phyloP scores from a whole-genome alignment of 1,284 basidiomycete genomes.

The Schizophyllum amplum region DNA sequence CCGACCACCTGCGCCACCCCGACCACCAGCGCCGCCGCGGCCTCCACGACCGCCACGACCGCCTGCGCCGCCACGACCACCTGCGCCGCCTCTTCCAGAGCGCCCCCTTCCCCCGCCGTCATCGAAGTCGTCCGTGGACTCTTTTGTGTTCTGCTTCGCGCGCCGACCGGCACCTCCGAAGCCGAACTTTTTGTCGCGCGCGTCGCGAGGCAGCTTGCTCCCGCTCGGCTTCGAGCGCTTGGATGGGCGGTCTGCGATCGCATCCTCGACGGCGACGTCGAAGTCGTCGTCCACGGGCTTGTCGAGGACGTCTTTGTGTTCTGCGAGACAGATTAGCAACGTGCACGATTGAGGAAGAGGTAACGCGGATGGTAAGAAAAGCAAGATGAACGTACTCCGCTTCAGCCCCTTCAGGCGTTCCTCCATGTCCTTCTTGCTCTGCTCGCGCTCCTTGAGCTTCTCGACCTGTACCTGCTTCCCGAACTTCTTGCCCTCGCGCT shows the following conservation, averaged over 20 bases:
- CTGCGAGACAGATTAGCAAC: constrained; percentile 25
- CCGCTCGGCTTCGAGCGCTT: constrained; percentile 46
- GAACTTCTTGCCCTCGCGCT: constrained; percentile 95
- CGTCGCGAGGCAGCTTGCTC: constrained; percentile 48
- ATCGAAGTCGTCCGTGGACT: constrained; percentile 72
- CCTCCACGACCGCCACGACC: too few relatives aligned
- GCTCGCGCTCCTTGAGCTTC: constrained; percentile 74
- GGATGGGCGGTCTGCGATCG: constrained; percentile 65
- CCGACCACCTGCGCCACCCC: neutral
- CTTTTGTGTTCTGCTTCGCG: constrained; percentile 75
- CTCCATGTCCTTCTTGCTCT: constrained; percentile 78
- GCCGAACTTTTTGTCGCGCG: constrained; percentile 75
- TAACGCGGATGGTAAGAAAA: constrained; percentile 1
- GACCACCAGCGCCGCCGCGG: too few relatives aligned
- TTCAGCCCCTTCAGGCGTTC: constrained; percentile 80
- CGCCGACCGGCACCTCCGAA: constrained; percentile 61
- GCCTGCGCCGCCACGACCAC: too few relatives aligned
- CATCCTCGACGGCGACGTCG: constrained; percentile 81
- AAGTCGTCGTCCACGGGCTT: constrained; percentile 70
- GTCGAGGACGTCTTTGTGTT: constrained; percentile 80
- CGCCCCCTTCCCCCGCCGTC: constrained; percentile 24
- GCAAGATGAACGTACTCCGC: constrained; percentile 55
- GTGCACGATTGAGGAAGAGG: neutral
- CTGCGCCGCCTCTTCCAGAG: too few relatives aligned
- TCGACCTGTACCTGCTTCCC: constrained; percentile 94